Conservation (phyloP, 441 rosid species). For the Pelargonium myrrhifolium region DNA sequence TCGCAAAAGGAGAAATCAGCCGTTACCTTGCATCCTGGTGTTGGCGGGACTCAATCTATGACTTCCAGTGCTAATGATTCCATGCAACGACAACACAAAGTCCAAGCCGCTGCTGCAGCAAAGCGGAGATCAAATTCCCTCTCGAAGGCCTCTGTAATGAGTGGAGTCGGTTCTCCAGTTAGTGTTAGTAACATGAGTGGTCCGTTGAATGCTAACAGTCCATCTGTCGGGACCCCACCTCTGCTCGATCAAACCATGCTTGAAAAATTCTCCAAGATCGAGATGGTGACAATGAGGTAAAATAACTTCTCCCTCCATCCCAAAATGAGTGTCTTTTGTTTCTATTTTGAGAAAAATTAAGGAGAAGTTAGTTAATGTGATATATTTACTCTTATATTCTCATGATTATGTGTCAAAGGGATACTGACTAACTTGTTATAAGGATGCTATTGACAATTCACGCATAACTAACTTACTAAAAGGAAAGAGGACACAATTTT, state of each 20-base stretch:
- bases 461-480: too few relatives aligned
- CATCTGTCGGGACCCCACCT: conserved; percentile 71
- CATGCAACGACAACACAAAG: conserved; percentile 64
- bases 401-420: too few relatives aligned
- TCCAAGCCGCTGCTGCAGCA: conserved; percentile 35
- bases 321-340: too few relatives aligned
- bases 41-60: conserved; percentile 60
- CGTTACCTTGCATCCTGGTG: conserved; percentile 56
- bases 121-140: conserved; percentile 76
- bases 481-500: too few relatives aligned
- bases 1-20: conserved; percentile 69
- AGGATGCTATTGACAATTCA: too few relatives aligned
- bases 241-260: conserved; percentile 58
- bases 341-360: too few relatives aligned
- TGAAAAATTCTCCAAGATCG: conserved; percentile 81
- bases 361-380: too few relatives aligned
- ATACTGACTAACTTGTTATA: too few relatives aligned
- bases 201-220: conserved; percentile 67
- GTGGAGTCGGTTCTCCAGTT: conserved; percentile 85
- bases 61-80: conserved; percentile 78
- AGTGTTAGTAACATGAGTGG: conserved; percentile 69
- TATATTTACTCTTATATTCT: too few relatives aligned
- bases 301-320: too few relatives aligned
- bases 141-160: conserved; percentile 59
- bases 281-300: conserved; percentile 65